These are phyloP conservation scores for Hanseniaspora clermontiae DNA, from an alignment of 805 yeast species.

Conservation along the genomic window DNA sequence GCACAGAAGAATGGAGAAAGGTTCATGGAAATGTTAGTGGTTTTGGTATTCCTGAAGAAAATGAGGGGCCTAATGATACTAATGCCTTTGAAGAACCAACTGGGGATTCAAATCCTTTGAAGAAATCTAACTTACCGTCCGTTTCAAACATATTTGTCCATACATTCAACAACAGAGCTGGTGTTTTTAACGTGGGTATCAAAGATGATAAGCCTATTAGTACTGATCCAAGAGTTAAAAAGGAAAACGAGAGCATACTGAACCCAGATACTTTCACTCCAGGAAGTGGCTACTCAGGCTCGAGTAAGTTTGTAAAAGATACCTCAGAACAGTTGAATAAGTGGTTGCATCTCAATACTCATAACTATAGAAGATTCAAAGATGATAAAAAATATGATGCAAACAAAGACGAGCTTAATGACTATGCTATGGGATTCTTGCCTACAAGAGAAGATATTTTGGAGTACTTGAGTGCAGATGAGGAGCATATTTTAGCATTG, in stretches of 20 bases:
- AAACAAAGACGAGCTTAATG: slow-evolving; percentile 10
- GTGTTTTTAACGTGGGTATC: slow-evolving; percentile 73
- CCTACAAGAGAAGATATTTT: slow-evolving; percentile 49
- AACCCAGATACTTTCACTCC: slow-evolving; percentile 45
- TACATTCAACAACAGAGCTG: slow-evolving; percentile 81
- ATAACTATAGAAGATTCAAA: slow-evolving; percentile 22
- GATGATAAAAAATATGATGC: slow-evolving; percentile 25
- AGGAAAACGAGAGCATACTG: slow-evolving; percentile 59
- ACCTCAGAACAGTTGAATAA: slow-evolving; percentile 44
- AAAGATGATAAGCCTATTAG: slow-evolving; percentile 73
- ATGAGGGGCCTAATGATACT: slow-evolving; percentile 22
- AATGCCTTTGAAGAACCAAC: slow-evolving; percentile 12
- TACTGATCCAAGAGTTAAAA: slow-evolving; percentile 64
- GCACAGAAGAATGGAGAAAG: slow-evolving; percentile 34
- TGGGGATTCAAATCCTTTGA: background rate
- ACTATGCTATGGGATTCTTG: slow-evolving; percentile 26
- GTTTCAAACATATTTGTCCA: slow-evolving; percentile 22
- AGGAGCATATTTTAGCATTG: slow-evolving; percentile 34
- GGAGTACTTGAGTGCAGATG: slow-evolving; percentile 41
- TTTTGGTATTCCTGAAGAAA: slow-evolving; percentile 12
- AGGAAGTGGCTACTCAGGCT: slow-evolving; percentile 45
- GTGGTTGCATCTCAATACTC: slow-evolving; percentile 39
- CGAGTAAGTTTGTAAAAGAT: slow-evolving; percentile 38
- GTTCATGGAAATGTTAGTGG: slow-evolving; percentile 30
- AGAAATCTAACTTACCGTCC: slow-evolving; percentile 7